phyloP scores from a whole-genome alignment of 1,284 basidiomycete genomes.

The Malassezia japonica region DNA sequence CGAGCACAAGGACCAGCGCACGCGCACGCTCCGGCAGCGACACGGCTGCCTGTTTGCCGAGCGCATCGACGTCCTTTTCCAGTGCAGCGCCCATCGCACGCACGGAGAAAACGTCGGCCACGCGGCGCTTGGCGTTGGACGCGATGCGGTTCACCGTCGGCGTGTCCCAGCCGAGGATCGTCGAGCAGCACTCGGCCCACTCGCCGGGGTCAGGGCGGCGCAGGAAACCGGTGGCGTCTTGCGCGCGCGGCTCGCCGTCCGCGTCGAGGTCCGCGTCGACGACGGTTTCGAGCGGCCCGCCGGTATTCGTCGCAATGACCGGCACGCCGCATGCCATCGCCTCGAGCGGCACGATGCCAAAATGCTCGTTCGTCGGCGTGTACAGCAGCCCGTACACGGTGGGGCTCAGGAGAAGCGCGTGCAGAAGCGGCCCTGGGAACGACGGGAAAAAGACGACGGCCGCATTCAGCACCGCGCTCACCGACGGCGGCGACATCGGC shows the following conservation, averaged over 20 bases:
- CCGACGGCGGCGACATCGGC: constrained; percentile 35
- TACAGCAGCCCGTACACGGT: constrained; percentile 59
- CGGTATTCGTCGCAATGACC: constrained; percentile 75
- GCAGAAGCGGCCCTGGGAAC: constrained; percentile 34
- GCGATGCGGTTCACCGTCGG: constrained; percentile 6
- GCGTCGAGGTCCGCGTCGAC: constrained; percentile 53
- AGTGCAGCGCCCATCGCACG: constrained; percentile 17
- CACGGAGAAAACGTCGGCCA: constrained; percentile 16
- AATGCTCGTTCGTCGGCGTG: constrained; percentile 90
- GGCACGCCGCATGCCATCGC: constrained; percentile 86
- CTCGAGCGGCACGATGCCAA: constrained; percentile 92
- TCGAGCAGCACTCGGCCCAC: constrained; percentile 17
- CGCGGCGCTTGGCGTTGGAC: constrained; percentile 9
- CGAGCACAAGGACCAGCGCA: neutral
- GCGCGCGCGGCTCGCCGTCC: constrained; percentile 14
- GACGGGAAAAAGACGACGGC: constrained; percentile 37
- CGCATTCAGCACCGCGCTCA: constrained; percentile 8
- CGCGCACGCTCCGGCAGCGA: neutral
- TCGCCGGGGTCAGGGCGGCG: constrained; percentile 11
- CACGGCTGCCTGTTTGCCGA: neutral
- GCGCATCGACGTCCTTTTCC: constrained; percentile 7
- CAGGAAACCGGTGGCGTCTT: constrained; percentile 21
- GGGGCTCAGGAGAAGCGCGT: constrained; percentile 27
- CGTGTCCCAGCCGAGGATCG: constrained; percentile 11
- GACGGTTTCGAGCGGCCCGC: constrained; percentile 84